phyloP scores from a whole-genome alignment of 768 basidiomycete species.

The Suillus luteus region DNA sequence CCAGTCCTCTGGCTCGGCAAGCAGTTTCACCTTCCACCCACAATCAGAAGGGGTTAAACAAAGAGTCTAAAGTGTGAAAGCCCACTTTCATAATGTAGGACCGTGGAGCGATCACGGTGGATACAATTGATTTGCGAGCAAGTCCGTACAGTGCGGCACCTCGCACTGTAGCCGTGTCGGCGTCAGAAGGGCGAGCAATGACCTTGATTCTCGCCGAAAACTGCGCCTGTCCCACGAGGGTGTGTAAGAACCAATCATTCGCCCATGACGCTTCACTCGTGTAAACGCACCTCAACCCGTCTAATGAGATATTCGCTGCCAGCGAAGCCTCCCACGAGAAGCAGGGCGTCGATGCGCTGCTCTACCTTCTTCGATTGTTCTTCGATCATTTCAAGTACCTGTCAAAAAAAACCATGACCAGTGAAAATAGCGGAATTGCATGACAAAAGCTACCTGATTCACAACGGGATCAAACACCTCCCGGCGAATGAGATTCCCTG shows the following conservation, averaged over 20 bases:
- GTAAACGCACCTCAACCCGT: conserved; percentile 64
- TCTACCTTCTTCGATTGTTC: conserved; percentile 69
- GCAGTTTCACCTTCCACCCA: conserved; percentile 71
- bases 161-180: conserved; percentile 85
- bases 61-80: background rate
- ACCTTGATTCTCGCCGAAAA: conserved; percentile 68
- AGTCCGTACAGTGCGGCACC: conserved; percentile 90
- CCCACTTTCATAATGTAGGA: conserved; percentile 86
- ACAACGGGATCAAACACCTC: conserved; percentile 92
- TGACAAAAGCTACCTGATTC: conserved; percentile 53
- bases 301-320: conserved; percentile 84
- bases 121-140: conserved; percentile 72
- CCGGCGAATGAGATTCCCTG: conserved; percentile 73
- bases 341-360: conserved; percentile 76
- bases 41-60: background rate
- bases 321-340: conserved; percentile 90
- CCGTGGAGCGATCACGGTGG: conserved; percentile 78
- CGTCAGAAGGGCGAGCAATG: conserved; percentile 82
- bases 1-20: conserved; percentile 84
- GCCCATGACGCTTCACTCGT: conserved; percentile 12
- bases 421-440: conserved; percentile 12
- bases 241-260: conserved; percentile 13
- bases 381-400: conserved; percentile 81
- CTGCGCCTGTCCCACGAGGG: conserved; percentile 49
- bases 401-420: conserved; percentile 18